Conservation (phyloP, 495 filamentous ascomycete species). For the Xylaria cubensis region DNA sequence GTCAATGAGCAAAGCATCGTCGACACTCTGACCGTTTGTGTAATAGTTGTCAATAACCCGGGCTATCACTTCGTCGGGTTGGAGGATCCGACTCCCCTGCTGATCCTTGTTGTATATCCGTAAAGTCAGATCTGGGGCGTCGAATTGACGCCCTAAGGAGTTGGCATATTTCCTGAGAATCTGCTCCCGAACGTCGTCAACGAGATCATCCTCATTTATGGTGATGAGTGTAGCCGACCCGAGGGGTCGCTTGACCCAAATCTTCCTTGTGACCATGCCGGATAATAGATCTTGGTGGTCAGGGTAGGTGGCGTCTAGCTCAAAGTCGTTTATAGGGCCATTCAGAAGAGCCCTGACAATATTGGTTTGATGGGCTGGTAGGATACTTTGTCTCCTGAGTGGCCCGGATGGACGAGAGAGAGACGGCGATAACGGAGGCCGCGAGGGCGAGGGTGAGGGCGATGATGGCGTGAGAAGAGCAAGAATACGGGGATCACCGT, state of each 20-base stretch:
- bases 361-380: constrained; percentile 56
- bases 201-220: constrained; percentile 85
- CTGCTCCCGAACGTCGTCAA: constrained; percentile 93
- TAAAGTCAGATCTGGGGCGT: constrained; percentile 86
- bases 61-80: constrained; percentile 85
- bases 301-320: constrained; percentile 50
- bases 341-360: constrained; percentile 56
- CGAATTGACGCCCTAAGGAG: constrained; percentile 84
- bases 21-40: constrained; percentile 85
- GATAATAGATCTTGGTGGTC: constrained; percentile 49
- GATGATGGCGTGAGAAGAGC: constrained; percentile 19
- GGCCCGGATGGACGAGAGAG: constrained; percentile 39
- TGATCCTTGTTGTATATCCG: constrained; percentile 89
- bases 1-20: constrained; percentile 92
- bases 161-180: constrained; percentile 93
- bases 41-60: constrained; percentile 83
- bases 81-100: constrained; percentile 74
- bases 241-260: constrained; percentile 89
- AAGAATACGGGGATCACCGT: constrained; percentile 25
- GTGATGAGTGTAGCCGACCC: constrained; percentile 87
- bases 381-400: constrained; percentile 52
- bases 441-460: constrained; percentile 14
- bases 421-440: constrained; percentile 30
- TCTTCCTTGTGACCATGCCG: constrained; percentile 75
- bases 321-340: constrained; percentile 49